Base-by-base conservation (phyloP, 495 filamentous ascomycete species). In the Tuber brumale region DNA sequence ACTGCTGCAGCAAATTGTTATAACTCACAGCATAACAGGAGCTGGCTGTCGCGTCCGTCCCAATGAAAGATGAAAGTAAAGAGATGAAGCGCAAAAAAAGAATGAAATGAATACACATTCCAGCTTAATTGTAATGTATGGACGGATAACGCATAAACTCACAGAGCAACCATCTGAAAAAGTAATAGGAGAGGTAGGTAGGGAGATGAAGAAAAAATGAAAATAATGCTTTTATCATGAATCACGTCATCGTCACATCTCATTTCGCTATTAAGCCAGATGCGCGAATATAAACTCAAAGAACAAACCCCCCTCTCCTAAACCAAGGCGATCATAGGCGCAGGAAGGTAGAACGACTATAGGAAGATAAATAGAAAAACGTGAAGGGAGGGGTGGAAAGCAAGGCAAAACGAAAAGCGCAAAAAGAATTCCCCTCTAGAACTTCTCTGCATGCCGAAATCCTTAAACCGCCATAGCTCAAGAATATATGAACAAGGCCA, bases 151-250 rank as follows among this genome's bases (percentile, higher is more conserved):
- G 57, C 12, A 66, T 66, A 66, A 27, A 35, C 57, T 66, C 57
- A 66, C 14, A 6, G 57, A 35, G 57, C 57, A 12, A 35, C 57
- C 57, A 66, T 18, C 57, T 35, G 31, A 66, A 66, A 27, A 35
- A 35, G 18, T 35, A 66, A 66, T 66, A 66, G 14, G 57, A 66
- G 31, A 35, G n/a, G 57, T 35, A 18, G 57, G 27, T 35, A 66
- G 57, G 18, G 14, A 35, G 31, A 35, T 19, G 57, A 31, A 31
- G n/a, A n/a, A 31, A 27, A 31, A 66, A 66, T 66, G 31, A 66
- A 66, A 66, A 35, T 35, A 35, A 66, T 66, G 57, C 57, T 66
- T 61, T 66, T 66, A 35, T 66, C 57, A 66, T 66, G 57, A 66
- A 66, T 31, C 57, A 35, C 57, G 27, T 66, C 57, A 66, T 66